Evolutionary conservation across 305 asterid species (phyloP), one percentile per base, ranked within the genome.

Genomic region (Fraxinus latifolia): DNA sequence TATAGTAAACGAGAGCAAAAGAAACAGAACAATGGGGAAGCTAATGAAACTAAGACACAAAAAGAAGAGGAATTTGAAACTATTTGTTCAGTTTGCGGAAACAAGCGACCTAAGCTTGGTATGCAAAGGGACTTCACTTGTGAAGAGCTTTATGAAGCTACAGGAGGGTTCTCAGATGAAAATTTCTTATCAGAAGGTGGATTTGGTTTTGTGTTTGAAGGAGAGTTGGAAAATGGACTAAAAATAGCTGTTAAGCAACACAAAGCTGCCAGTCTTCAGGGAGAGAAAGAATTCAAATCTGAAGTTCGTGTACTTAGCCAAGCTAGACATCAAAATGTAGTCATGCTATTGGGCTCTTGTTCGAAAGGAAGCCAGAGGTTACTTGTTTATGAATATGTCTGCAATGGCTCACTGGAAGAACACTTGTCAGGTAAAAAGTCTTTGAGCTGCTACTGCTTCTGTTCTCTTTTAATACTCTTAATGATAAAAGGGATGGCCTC

Each of bases 131-230:
- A 89, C 55, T 92, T 92, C 68, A 88, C 83, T 55, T 90, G 87
- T 17, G 82, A 42, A 11, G 95, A 91, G 80, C 92, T 93, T 7
- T 60, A 82, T 3, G 90, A 90, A 84, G 95, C 95, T 3, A 93
- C 97, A 6, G 4, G 58, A 1, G 87, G 91, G 17, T 92, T 93
- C 74, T 84, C 90, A 0, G 27, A 1, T 0, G 60, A 87, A 0
- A 93, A 92, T 15, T 91, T 73, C 77, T 53, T 93, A 19, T 92
- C 97, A 4, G 94, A 92, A 86, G 95, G 97, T 7, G 97, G 97
- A 62, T 93, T 92, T 77, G 97, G 97, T 44, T 81, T 50, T 27
- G 95, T 93, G 55, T 93, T 82, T 53, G 81, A 23, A 78, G 97
- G 97, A 31, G 19, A 8, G 80, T 84, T 92, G 50, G 89, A 80